Evolutionary conservation across 495 filamentous ascomycete genomes (phyloP).

Genomic region (Penicillium malachiteum): DNA sequence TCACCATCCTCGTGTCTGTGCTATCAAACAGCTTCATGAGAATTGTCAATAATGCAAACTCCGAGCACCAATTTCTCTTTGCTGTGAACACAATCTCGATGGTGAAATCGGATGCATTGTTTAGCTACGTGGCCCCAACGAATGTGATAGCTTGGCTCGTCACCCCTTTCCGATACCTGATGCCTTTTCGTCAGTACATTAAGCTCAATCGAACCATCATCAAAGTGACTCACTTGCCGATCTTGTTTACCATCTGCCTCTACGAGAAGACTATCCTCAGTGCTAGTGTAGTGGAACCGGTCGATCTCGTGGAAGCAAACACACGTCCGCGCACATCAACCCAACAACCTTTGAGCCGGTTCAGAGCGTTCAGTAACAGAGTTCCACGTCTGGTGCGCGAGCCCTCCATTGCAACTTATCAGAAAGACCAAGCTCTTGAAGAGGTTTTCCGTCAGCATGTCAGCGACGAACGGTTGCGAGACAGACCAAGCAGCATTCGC

Average conservation of each 20-base stretch:
- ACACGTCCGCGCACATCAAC: constrained; percentile 31
- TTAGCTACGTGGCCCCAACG: constrained; percentile 85
- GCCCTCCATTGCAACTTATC: constrained; percentile 77
- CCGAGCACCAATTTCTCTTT: constrained; percentile 93
- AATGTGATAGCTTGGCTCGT: constrained; percentile 88
- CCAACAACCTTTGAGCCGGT: constrained; percentile 43
- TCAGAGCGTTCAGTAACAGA: constrained; percentile 66
- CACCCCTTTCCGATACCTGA: constrained; percentile 71
- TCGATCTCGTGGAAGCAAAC: constrained; percentile 61
- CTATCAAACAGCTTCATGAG: constrained; percentile 93
- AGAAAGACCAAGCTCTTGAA: constrained; percentile 87
- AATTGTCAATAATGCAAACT: constrained; percentile 85
- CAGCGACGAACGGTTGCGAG: constrained; percentile 38
- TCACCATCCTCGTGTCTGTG: constrained; percentile 90
- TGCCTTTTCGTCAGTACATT: constrained; percentile 78
- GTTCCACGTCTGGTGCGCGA: constrained; percentile 65
- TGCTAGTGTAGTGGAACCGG: constrained; percentile 67
- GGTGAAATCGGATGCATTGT: constrained; percentile 92
- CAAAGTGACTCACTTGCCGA: constrained; percentile 84
- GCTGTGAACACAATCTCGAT: constrained; percentile 93
- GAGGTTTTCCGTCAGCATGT: constrained; percentile 79
- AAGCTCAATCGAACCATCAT: constrained; percentile 81
- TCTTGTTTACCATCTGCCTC: constrained; percentile 77
- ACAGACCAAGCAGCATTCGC: constrained; percentile 53
- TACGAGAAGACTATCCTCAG: constrained; percentile 81